Evolutionary conservation across 148 eudicot species (phyloP).

Genomic region (Salicornia ramosissima): DNA sequence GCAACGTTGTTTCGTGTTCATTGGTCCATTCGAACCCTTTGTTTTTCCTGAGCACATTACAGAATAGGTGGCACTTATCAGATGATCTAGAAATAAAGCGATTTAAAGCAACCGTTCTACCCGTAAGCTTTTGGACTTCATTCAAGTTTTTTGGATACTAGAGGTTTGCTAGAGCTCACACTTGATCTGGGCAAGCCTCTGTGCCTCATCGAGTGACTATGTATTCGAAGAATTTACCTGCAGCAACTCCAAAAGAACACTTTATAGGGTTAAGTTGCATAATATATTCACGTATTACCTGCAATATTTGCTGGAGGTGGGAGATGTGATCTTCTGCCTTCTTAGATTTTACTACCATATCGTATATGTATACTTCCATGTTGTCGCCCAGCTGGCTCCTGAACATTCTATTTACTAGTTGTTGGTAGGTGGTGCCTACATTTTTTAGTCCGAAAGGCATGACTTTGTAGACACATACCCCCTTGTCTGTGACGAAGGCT

Average conservation of each 20-base stretch:
- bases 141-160: background rate
- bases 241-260: background rate
- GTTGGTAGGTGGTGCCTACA: background rate
- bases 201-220: background rate
- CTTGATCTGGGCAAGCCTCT: background rate
- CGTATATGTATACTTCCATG: background rate
- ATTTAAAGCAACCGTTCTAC: background rate
- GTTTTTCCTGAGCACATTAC: background rate
- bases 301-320: background rate
- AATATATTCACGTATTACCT: background rate
- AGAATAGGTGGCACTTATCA: background rate
- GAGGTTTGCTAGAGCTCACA: background rate
- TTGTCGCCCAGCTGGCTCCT: background rate
- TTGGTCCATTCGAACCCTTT: background rate
- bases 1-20: no score
- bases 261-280: background rate
- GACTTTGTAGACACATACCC: background rate
- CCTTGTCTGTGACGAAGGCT: background rate
- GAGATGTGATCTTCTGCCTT: background rate
- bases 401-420: background rate
- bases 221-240: background rate
- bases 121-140: background rate
- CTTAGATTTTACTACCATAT: background rate
- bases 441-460: background rate
- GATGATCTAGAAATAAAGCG: background rate